Evolutionary conservation across 768 basidiomycete genomes (phyloP), one percentile per base, ranked within the genome.

Genomic region (Hypsizygus marmoreus): DNA sequence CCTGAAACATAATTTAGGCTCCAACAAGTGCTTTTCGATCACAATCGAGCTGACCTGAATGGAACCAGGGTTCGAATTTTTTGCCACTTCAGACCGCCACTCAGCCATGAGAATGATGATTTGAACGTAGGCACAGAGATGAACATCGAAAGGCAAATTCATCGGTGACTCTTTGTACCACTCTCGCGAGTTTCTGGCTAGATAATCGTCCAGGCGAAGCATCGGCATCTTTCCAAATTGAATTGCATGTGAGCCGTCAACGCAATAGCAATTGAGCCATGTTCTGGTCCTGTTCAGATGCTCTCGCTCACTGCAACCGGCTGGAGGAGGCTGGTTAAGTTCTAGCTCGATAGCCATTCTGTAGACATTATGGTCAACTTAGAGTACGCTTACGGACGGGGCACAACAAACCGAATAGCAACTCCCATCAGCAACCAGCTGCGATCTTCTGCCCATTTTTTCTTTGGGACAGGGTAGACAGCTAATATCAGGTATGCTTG

Each of bases 261-360:
- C 77, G 51, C 84, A 82, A 60, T 80, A 87, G 60, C 84, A 88
- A 57, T 82, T 81, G 43, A 89, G 68, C 86, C 87, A 90, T 19
- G 82, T 84, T 47, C 89, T 72, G 20, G 80, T 80, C 30, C 86
- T 74, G 56, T 91, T 90, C 29, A 85, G 69, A 17, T 74, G 72
- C 70, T 88, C 86, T 23, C 84, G 74, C 54, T 81, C 79, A 37
- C 73, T 70, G n/a, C 79, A 78, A 17, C 64, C 60, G 6, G 66
- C 59, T 2, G 75, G 70, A 4, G 77, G 69, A 10, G 77, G 73
- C 39, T 82, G 75, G 59, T 88, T 76, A 6, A 90, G 64, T 44
- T 81, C 81, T 11, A 91, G 73, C 57, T 89, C 86, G 28, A 82
- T 77, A 0, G 84, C 89, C 69, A 90, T 80, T 43, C 86, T 84